Conservation (phyloP, 345 rosid species). For the Laguncularia racemosa region DNA sequence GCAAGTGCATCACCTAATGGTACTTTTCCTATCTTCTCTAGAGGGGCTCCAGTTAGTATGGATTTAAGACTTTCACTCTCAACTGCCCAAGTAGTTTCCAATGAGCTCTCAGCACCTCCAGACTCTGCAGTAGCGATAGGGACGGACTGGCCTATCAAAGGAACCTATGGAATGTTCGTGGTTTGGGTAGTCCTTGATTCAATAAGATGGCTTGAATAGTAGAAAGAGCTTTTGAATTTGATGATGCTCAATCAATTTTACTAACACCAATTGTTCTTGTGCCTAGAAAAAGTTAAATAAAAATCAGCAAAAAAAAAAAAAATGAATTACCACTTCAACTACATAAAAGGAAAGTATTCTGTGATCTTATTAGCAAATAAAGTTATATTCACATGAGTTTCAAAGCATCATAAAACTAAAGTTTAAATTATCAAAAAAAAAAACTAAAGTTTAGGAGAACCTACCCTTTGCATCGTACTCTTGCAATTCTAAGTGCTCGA, state of each 20-base stretch:
- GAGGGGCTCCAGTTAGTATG: slow-evolving; percentile 63
- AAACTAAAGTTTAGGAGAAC: slow-evolving; percentile 11
- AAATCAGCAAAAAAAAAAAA: not conserved
- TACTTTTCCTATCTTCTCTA: slow-evolving; percentile 64
- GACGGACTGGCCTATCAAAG: slow-evolving; percentile 74
- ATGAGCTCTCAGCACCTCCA: slow-evolving; percentile 59
- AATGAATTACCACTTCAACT: too few relatives aligned
- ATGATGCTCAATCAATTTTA: slow-evolving; percentile 88
- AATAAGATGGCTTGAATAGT: slow-evolving; percentile 62
- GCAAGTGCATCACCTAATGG: slow-evolving; percentile 72
- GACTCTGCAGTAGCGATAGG: slow-evolving; percentile 68
- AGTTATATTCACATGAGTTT: not conserved
- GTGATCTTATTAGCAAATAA: too few relatives aligned
- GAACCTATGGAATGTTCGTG: slow-evolving; percentile 63
- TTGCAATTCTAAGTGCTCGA: slow-evolving; percentile 72
- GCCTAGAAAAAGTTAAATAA: slow-evolving; percentile 31
- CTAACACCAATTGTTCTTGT: slow-evolving; percentile 92
- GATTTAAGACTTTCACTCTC: slow-evolving; percentile 78
- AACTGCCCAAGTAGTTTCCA: slow-evolving; percentile 76
- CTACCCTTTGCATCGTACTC: slow-evolving; percentile 84
- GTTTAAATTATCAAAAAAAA: too few relatives aligned
- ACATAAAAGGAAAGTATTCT: too few relatives aligned
- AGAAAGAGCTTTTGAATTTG: slow-evolving; percentile 56
- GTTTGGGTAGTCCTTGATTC: slow-evolving; percentile 76
- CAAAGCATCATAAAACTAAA: not conserved